Evolutionary conservation across 2,329 filamentous ascomycete genomes (phyloP).

Genomic region (Ustulina deusta): DNA sequence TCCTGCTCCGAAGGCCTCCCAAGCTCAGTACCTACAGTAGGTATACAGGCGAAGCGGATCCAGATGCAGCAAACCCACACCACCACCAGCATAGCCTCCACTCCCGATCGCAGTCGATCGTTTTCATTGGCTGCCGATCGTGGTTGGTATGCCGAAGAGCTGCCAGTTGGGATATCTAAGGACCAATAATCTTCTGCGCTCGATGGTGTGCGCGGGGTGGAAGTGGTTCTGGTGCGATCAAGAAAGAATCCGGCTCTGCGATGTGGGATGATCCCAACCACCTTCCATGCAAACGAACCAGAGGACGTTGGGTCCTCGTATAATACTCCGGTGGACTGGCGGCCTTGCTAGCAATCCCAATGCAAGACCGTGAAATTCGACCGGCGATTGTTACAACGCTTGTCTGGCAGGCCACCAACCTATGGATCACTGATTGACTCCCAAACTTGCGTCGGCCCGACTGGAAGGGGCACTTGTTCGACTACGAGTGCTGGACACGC

Average conservation of each 20-base stretch:
- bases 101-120: background rate
- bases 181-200: background rate
- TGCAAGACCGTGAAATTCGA: background rate
- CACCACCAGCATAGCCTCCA: background rate
- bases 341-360: background rate
- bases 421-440: background rate
- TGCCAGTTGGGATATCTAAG: background rate
- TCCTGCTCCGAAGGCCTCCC: background rate
- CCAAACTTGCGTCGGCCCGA: background rate
- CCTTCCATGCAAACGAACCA: background rate
- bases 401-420: background rate
- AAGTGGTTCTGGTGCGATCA: background rate
- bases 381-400: background rate
- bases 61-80: background rate
- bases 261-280: background rate
- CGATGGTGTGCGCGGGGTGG: background rate
- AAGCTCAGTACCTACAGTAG: background rate
- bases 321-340: slow-evolving; percentile 4
- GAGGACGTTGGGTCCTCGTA: background rate
- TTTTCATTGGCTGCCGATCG: background rate
- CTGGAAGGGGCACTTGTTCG: background rate
- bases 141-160: background rate
- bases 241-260: background rate
- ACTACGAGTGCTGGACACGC: background rate
- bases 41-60: background rate